Conservation (phyloP, 176 grass and related monocot species). For the Coix lacrymajobi region DNA sequence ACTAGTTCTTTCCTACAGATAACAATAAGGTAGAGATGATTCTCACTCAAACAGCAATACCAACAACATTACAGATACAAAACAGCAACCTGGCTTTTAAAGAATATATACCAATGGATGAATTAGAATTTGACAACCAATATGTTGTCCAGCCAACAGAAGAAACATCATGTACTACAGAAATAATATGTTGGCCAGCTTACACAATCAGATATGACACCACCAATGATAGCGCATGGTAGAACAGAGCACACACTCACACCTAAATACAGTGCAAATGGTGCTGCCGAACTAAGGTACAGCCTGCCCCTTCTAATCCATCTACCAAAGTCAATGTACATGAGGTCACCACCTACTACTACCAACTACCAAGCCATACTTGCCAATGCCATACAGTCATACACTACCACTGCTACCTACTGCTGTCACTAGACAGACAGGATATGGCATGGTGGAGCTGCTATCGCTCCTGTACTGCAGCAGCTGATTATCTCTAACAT, state of each 20-base stretch:
- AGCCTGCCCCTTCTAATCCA: not conserved
- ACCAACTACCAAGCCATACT: not conserved
- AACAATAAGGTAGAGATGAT: not conserved
- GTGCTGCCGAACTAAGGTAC: too few relatives aligned
- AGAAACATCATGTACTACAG: too few relatives aligned
- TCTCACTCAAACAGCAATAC: not conserved
- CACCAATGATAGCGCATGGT: too few relatives aligned
- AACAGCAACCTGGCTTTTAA: not conserved
- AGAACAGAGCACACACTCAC: too few relatives aligned
- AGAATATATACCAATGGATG: not conserved
- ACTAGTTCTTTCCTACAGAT: conserved; percentile 80
- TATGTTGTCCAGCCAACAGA: not conserved
- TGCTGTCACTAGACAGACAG: not conserved
- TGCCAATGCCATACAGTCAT: not conserved
- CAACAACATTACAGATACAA: conserved; percentile 11
- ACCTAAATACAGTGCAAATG: too few relatives aligned
- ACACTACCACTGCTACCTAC: not conserved
- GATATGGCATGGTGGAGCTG: not conserved
- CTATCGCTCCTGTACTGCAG: not conserved
- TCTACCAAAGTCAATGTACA: not conserved
- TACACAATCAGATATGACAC: too few relatives aligned
- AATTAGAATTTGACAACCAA: not conserved
- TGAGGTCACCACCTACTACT: not conserved
- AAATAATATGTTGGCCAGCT: not conserved
- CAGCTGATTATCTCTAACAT: not conserved